These are phyloP conservation scores for Gossypium australe DNA, from an alignment of 345 rosid genomes.

Conservation along the genomic window DNA sequence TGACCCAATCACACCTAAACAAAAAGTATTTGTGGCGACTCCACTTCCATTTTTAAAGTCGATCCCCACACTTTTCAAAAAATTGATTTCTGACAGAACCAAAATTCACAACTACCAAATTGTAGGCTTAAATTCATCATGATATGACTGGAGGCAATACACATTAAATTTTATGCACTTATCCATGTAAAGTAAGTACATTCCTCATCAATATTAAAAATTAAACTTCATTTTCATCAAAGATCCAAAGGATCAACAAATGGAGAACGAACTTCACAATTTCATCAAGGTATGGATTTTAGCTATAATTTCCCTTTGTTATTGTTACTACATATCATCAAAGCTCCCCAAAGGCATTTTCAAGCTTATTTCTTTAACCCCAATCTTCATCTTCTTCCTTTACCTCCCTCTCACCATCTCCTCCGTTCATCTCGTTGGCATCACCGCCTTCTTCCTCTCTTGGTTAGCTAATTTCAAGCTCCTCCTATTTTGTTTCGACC, in stretches of 20 bases:
- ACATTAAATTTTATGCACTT: too few relatives aligned
- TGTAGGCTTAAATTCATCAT: too few relatives aligned
- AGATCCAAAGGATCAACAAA: neutral
- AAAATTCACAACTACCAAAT: too few relatives aligned
- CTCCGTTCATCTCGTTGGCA: conserved; percentile 25
- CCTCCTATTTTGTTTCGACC: conserved; percentile 56
- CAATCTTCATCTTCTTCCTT: conserved; percentile 37
- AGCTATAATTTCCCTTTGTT: conserved; percentile 31
- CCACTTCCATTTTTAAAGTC: too few relatives aligned
- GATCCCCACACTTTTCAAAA: too few relatives aligned
- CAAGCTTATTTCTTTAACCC: conserved; percentile 51
- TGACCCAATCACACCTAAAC: too few relatives aligned
- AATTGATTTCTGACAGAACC: too few relatives aligned
- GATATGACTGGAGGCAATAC: too few relatives aligned
- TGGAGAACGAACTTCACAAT: conserved; percentile 25
- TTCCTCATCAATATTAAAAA: too few relatives aligned
- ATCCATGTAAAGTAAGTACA: too few relatives aligned
- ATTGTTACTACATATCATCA: conserved; percentile 43
- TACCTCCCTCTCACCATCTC: conserved; percentile 45
- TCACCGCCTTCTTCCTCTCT: conserved; percentile 36
- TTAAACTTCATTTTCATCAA: neutral
- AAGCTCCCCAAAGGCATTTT: conserved; percentile 34
- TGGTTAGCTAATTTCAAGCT: conserved; percentile 68
- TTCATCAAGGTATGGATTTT: conserved; percentile 44
- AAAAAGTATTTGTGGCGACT: too few relatives aligned